Conservation (phyloP, 306 rosid genomes). For the Lathyrus sativus region DNA sequence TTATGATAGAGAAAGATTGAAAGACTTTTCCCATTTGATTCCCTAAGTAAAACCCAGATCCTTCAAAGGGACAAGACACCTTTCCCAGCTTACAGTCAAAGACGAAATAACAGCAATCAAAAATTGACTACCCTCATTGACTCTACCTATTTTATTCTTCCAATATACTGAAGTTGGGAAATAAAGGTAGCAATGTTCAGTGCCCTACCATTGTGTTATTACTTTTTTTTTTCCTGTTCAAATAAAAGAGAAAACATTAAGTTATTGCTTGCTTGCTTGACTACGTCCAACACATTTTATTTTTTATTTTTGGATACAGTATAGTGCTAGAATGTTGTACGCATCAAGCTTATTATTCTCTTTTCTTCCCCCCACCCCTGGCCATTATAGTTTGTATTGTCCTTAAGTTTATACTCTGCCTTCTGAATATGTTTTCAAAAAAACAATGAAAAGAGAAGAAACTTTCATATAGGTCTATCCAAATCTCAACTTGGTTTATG, state of each 20-base stretch:
- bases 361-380: background rate
- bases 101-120: background rate
- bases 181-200: background rate
- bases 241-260: background rate
- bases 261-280: background rate
- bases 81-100: background rate
- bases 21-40: background rate
- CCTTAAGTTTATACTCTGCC: background rate
- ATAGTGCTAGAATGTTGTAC: background rate
- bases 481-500: background rate
- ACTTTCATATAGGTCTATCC: background rate
- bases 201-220: background rate
- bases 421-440: background rate
- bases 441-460: background rate
- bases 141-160: background rate
- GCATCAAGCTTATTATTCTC: background rate
- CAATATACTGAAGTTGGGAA: background rate
- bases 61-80: background rate
- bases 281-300: background rate
- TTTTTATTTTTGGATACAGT: background rate
- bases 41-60: background rate
- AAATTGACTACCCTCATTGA: background rate
- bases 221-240: background rate
- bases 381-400: background rate
- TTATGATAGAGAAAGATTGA: background rate